A percentile compares a stretch with the other conserved stretches of the same genome.
Conservation (phyloP, 495 filamentous ascomycete genomes). For the Aspergillus egyptiacus region DNA sequence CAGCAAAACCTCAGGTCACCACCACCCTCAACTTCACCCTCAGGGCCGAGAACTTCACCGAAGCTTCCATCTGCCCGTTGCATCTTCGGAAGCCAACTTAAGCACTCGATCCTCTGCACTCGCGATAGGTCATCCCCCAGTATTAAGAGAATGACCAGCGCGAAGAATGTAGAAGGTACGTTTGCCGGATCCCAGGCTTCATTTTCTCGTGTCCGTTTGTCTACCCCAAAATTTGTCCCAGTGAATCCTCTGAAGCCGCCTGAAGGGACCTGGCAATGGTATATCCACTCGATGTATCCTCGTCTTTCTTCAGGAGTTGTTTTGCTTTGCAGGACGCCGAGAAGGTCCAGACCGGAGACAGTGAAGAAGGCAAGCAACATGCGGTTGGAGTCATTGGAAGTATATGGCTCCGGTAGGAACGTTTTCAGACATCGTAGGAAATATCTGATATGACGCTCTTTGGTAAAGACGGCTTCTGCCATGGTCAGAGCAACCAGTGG, state of each 20-base stretch:
- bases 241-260: slow-evolving; percentile 81
- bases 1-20: slow-evolving; percentile 85
- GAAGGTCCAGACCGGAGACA: slow-evolving; percentile 73
- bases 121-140: slow-evolving; percentile 65
- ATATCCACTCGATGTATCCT: slow-evolving; percentile 63
- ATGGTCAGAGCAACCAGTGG: slow-evolving; percentile 21
- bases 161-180: slow-evolving; percentile 82
- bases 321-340: slow-evolving; percentile 53
- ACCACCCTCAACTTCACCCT: slow-evolving; percentile 63
- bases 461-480: slow-evolving; percentile 51
- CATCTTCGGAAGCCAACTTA: slow-evolving; percentile 67
- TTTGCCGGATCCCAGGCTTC: slow-evolving; percentile 71
- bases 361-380: slow-evolving; percentile 86
- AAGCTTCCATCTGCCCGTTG: slow-evolving; percentile 88
- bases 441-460: slow-evolving; percentile 76
- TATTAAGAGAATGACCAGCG: slow-evolving; percentile 66
- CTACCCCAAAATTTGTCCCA: slow-evolving; percentile 52
- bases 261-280: slow-evolving; percentile 64
- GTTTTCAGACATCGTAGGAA: slow-evolving; percentile 86
- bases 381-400: slow-evolving; percentile 79
- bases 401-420: slow-evolving; percentile 74
- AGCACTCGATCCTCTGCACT: slow-evolving; percentile 59
- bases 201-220: slow-evolving; percentile 40
- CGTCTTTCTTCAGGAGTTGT: slow-evolving; percentile 53
- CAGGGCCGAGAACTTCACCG: slow-evolving; percentile 65